These are phyloP conservation scores for Schoenoplectus tabernaemontani DNA, from an alignment of 202 grass and related monocot genomes.

Conservation along the genomic window DNA sequence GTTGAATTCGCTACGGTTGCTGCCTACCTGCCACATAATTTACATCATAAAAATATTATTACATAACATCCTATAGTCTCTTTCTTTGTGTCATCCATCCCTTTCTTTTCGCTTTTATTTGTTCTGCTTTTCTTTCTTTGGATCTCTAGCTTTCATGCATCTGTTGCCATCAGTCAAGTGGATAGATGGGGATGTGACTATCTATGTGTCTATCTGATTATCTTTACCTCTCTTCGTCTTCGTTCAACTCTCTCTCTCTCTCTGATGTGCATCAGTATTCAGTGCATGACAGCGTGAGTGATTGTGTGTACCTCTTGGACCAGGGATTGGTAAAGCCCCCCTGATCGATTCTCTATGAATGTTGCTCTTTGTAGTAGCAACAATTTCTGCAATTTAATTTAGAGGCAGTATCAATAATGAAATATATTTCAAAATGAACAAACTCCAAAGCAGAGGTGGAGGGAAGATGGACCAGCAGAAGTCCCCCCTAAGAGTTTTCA, in stretches of 20 bases:
- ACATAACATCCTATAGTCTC: neutral
- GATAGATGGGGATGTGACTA: conserved; percentile 35
- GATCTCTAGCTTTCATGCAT: conserved; percentile 24
- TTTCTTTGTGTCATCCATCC: conserved; percentile 19
- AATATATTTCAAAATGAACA: no score
- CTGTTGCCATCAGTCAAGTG: conserved; percentile 49
- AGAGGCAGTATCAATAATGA: neutral
- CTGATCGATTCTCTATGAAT: neutral
- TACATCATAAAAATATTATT: neutral
- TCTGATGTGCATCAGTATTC: no score
- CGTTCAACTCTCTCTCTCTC: neutral
- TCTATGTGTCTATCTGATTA: conserved; percentile 11
- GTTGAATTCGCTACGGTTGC: neutral
- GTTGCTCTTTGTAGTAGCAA: neutral
- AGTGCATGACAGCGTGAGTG: neutral
- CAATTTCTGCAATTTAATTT: no score
- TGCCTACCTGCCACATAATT: neutral
- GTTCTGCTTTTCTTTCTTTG: conserved; percentile 5
- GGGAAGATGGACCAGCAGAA: no score
- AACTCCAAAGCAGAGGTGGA: no score
- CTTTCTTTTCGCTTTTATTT: conserved; percentile 9
- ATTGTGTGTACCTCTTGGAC: neutral
- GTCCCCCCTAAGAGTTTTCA: no score
- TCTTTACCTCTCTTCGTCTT: neutral
- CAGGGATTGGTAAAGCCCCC: neutral